Evolutionary conservation across 2,329 filamentous ascomycete species (phyloP).

Genomic region (Exophiala aquamarina): DNA sequence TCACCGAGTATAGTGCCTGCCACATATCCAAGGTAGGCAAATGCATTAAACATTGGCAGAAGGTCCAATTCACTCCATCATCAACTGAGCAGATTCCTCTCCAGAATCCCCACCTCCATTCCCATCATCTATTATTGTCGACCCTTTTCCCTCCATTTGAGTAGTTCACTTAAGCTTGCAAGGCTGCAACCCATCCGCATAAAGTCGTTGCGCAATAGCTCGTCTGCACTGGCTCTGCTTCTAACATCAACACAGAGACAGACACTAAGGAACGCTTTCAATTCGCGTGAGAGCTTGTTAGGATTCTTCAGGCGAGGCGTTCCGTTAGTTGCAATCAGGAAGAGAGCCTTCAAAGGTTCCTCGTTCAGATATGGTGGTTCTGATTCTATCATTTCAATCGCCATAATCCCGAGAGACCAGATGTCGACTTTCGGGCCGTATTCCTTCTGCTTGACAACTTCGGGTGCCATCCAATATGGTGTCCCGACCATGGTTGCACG

Average conservation of each 20-base stretch:
- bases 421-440: slow-evolving; percentile 98
- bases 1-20: no score
- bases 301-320: slow-evolving; percentile 97
- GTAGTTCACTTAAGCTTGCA: slow-evolving; percentile 77
- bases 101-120: no score
- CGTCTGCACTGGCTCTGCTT: slow-evolving; percentile 85
- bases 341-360: slow-evolving; percentile 94
- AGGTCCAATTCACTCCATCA: no score
- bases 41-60: no score
- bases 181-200: slow-evolving; percentile 86
- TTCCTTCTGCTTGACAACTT: slow-evolving; percentile 99
- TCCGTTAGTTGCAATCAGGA: slow-evolving; percentile 96
- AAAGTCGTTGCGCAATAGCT: slow-evolving; percentile 90
- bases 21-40: no score
- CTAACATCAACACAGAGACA: slow-evolving; percentile 97
- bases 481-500: slow-evolving; percentile 99
- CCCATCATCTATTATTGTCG: slow-evolving; percentile 20
- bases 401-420: slow-evolving; percentile 99
- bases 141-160: slow-evolving; percentile 63
- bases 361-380: slow-evolving; percentile 98
- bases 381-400: slow-evolving; percentile 99
- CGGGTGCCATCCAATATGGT: slow-evolving; percentile 99
- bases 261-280: slow-evolving; percentile 94
- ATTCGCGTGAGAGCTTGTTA: slow-evolving; percentile 94
- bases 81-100: no score